Conservation (phyloP, 306 rosid species). For the Medicago ruthenica region DNA sequence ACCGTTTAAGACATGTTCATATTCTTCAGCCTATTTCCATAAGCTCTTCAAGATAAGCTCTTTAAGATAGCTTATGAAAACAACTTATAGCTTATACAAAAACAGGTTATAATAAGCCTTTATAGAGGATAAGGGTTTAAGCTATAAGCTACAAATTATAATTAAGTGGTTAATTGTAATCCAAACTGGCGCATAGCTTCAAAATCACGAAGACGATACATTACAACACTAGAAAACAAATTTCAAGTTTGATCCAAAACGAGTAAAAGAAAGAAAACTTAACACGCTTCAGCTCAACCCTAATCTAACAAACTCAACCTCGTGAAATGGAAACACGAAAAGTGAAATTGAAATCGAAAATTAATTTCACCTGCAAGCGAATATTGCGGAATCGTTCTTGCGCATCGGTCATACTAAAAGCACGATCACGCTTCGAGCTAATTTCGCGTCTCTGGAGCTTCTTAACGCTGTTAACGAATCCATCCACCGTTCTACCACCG, state of each 20-base stretch:
- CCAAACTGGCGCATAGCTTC: not conserved
- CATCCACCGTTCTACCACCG: constrained; percentile 51
- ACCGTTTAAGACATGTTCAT: no score
- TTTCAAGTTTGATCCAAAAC: not conserved
- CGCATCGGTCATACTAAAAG: constrained; percentile 68
- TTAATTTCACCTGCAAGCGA: constrained; percentile 55
- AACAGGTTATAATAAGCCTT: no score
- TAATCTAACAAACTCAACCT: constrained; percentile 10
- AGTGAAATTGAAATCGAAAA: not conserved
- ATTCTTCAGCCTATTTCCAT: no score
- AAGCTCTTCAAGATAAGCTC: no score
- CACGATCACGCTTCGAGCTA: constrained; percentile 67
- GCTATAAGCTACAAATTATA: no score
- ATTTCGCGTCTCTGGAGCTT: constrained; percentile 73
- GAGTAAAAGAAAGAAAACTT: not conserved
- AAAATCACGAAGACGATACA: not conserved
- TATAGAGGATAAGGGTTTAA: no score
- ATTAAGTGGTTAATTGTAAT: no score
- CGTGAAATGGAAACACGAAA: not conserved
- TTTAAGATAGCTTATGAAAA: no score
- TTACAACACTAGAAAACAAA: not conserved
- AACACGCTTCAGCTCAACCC: not conserved
- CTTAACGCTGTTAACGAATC: constrained; percentile 67
- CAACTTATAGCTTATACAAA: no score
- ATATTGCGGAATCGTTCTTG: constrained; percentile 68